phyloP scores from a whole-genome alignment of 345 rosid species.

The Citrus unshiu region DNA sequence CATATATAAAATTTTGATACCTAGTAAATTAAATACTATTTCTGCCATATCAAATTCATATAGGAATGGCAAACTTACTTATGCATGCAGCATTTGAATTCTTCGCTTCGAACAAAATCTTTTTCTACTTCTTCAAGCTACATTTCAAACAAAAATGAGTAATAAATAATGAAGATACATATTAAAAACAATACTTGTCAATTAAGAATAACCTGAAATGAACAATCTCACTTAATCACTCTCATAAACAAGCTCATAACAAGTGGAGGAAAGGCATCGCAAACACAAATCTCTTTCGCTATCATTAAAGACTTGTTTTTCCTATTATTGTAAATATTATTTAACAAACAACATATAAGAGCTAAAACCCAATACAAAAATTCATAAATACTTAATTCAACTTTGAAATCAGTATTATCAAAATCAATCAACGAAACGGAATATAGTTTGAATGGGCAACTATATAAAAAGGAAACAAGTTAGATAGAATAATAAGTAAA shows the following conservation, averaged over 20 bases:
- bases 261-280: no score
- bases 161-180: not conserved
- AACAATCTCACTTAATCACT: no score
- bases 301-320: slow-evolving; percentile 47
- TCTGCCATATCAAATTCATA: not conserved
- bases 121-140: slow-evolving; percentile 89
- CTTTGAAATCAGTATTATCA: no score
- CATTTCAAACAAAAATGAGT: slow-evolving; percentile 5
- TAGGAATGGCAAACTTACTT: slow-evolving; percentile 45
- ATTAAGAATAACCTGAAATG: not conserved
- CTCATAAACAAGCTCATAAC: no score
- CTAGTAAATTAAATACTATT: not conserved
- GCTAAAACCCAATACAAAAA: no score
- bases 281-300: slow-evolving; percentile 71
- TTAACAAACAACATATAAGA: no score
- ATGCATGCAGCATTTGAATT: slow-evolving; percentile 72
- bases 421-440: no score
- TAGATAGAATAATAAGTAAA: no score
- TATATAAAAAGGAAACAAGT: no score
- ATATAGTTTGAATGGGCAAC: no score
- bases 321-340: no score
- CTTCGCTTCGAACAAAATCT: slow-evolving; percentile 62
- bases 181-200: not conserved
- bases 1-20: not conserved
- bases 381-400: no score